Base-by-base conservation (phyloP, 805 yeast species). In the Yamadazyma tumulicola region DNA sequence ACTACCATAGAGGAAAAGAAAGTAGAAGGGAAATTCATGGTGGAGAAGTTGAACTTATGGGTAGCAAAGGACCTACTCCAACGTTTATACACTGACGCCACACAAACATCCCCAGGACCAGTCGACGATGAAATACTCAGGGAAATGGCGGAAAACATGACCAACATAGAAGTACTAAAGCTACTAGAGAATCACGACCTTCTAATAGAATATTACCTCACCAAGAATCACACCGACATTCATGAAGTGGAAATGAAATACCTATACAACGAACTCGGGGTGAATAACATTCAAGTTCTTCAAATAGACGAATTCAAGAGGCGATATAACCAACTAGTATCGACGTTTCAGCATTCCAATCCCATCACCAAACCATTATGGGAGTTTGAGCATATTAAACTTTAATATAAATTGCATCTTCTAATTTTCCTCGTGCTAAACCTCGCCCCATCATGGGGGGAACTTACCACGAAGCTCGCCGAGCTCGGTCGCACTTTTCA, bases 361-460 rank as follows among this genome's bases (percentile, higher is more conserved):
- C 57, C 57, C 12, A 19, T 49, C 7, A 35, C 50, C 14, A 42
- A 49, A 21, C 34, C 54, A 6, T 37, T 52, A 19, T 52, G 44
- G 44, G 52, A 50, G 18, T 51, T 37, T 29, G 55, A 51, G 29
- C 34, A 31, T 19, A 26, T 49, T 11, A n/a, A n/a, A n/a, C n/a
- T n/a, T n/a, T n/a, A n/a, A n/a, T n/a, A n/a, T n/a, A n/a, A n/a
- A n/a, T n/a, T n/a, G n/a, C n/a, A n/a, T n/a, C n/a, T n/a, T n/a
- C n/a, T n/a, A n/a, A n/a, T n/a, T n/a, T n/a, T n/a, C n/a, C n/a
- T n/a, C n/a, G n/a, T n/a, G n/a, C n/a, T n/a, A n/a, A n/a, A n/a
- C n/a, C n/a, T n/a, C n/a, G n/a, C n/a, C n/a, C n/a, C n/a, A n/a
- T n/a, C n/a, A n/a, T n/a, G n/a, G n/a, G n/a, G n/a, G n/a, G n/a